Conservation (phyloP, 192 early-diverging fungal genomes). For the Backusella macrospora region DNA sequence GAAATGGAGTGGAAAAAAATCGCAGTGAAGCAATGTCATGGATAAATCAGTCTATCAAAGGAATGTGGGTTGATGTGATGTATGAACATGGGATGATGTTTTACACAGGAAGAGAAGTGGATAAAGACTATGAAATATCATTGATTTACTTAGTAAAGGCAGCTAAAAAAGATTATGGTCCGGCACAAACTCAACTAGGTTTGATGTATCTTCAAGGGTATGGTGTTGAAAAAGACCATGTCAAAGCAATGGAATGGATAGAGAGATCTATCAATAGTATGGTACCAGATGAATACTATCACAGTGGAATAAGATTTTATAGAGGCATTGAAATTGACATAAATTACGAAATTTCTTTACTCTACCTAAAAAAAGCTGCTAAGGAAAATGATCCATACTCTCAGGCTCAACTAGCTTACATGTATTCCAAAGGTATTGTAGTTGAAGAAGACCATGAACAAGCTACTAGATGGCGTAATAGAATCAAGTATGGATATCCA, state of each 20-base stretch:
- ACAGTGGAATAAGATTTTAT: not conserved
- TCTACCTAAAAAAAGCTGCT: not conserved
- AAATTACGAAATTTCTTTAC: not conserved
- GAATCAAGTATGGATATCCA: too few relatives aligned
- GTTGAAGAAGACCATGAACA: too few relatives aligned
- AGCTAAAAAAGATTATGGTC: not conserved
- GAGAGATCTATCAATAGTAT: not conserved
- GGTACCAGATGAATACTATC: not conserved
- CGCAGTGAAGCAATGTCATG: not conserved
- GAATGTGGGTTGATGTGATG: not conserved
- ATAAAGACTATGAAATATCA: not conserved
- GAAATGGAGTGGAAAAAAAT: not conserved
- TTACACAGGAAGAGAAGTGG: not conserved
- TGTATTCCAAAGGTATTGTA: too few relatives aligned
- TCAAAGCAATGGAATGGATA: not conserved
- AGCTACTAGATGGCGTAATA: too few relatives aligned
- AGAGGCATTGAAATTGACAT: not conserved
- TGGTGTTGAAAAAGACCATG: not conserved
- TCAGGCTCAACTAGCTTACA: too few relatives aligned
- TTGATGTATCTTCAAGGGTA: not conserved
- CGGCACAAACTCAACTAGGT: not conserved
- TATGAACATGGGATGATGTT: not conserved
- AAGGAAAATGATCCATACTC: too few relatives aligned
- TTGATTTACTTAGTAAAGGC: not conserved
- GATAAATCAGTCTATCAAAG: not conserved